Evolutionary conservation across 371 early-diverging fungal species (phyloP), one percentile per base, ranked within the genome.

Genomic region (Mortierella sp.): DNA sequence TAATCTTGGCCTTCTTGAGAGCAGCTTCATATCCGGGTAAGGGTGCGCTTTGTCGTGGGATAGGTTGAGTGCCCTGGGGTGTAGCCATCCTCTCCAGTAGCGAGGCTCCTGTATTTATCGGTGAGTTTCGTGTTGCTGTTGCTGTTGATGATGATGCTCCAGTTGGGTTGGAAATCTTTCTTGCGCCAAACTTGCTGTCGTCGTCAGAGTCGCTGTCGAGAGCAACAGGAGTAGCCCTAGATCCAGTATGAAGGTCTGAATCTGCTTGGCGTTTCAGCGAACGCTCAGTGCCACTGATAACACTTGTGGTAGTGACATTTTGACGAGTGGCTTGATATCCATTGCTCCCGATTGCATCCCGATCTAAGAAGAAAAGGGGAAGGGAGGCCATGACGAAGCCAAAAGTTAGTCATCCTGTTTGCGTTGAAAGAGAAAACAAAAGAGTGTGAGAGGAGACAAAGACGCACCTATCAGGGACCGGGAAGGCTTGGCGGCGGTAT

Each of bases 71-170:
- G 19, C 85, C 85, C 61, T 72, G 76, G 0, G 85, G 85, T 31
- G 85, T 85, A 5, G 85, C 78, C 85, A 85, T 85, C 28, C 73
- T 75, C 10, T 85, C 85, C 72, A 85, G 37, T 14, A 85, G 71
- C 34, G 84, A 83, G 9, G 53, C 43, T 59, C 69, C 37, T 13
- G 34, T 21, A 57, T 37, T 0, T 40, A 14, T 40, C 6, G 43
- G 6, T 40, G 43, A 8, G 4, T 69, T n/a, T 31, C 14, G 28
- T 59, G 73, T 16, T 71, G 40, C 34, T 51, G 11, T 46, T 21
- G 74, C 2, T 6, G 19, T 3, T 61, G 48, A 4, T 0, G 70
- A 50, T 21, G 44, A 19, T 19, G 31, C 19, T 24, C 76, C 46
- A 57, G 59, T n/a, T 16, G 75, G 5, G 21, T 46, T 55, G 40